Conservation (phyloP, 2,329 filamentous ascomycete genomes). For the Aspergillus piperis region DNA sequence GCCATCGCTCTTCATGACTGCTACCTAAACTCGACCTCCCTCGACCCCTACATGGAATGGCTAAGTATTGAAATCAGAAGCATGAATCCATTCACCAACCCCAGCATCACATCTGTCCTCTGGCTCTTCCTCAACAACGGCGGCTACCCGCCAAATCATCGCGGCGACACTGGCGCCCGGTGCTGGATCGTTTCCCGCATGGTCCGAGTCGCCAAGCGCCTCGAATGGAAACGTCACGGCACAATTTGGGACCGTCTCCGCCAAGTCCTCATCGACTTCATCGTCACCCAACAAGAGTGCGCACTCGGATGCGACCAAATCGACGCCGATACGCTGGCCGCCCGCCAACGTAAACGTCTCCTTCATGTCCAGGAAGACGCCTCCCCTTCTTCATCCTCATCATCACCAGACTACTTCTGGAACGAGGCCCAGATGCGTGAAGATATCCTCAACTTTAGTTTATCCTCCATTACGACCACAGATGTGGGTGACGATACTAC, state of each 20-base stretch:
- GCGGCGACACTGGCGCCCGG: constrained; percentile 28
- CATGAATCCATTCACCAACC: constrained; percentile 26
- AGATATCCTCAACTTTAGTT: constrained; percentile 23
- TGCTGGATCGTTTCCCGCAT: constrained; percentile 37
- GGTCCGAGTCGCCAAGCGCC: constrained; percentile 32
- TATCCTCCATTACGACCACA: constrained; percentile 2
- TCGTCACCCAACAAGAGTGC: constrained; percentile 33
- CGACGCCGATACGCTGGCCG: constrained; percentile 23
- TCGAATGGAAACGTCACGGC: constrained; percentile 33
- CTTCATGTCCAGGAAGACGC: background rate
- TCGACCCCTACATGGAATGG: constrained; percentile 33
- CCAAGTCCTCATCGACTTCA: constrained; percentile 27
- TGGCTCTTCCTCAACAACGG: constrained; percentile 36
- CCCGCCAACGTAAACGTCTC: constrained; percentile 23
- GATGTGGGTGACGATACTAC: constrained; percentile 8
- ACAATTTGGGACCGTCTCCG: constrained; percentile 32
- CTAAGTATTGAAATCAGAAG: constrained; percentile 26
- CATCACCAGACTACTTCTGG: constrained; percentile 24
- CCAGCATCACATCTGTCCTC: constrained; percentile 33
- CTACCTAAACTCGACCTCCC: constrained; percentile 27
- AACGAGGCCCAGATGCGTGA: constrained; percentile 32
- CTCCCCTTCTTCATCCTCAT: too few relatives aligned
- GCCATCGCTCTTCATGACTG: constrained; percentile 31
- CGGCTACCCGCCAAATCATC: constrained; percentile 25
- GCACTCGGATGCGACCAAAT: constrained; percentile 28